These are phyloP conservation scores for Citrus australasica DNA, from an alignment of 345 rosid species.

Conservation along the genomic window DNA sequence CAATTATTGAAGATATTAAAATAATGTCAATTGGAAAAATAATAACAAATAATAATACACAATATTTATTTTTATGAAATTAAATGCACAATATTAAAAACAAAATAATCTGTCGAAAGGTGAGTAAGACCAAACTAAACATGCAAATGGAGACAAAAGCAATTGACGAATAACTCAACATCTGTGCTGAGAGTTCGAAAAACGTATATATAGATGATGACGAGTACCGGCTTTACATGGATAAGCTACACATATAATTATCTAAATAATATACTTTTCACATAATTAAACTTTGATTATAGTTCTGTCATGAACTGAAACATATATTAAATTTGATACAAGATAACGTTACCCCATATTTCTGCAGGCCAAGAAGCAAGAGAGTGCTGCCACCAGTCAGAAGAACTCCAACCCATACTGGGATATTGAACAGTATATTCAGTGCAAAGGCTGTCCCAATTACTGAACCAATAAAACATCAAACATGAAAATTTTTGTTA, in stretches of 20 bases:
- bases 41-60: neutral
- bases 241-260: neutral
- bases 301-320: neutral
- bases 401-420: constrained; percentile 57
- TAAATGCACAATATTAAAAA: neutral
- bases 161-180: neutral
- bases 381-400: constrained; percentile 58
- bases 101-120: neutral
- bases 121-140: neutral
- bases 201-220: neutral
- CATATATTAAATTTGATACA: too few relatives aligned
- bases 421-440: constrained; percentile 47
- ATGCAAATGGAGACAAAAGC: neutral
- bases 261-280: neutral
- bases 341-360: constrained; percentile 43
- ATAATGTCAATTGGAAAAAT: too few relatives aligned
- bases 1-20: neutral
- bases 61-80: neutral
- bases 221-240: neutral
- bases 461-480: constrained; percentile 27
- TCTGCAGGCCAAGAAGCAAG: constrained; percentile 56
- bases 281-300: neutral
- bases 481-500: neutral
- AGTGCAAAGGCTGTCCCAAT: constrained; percentile 66
- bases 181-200: neutral